A percentile compares a stretch with the other conserved stretches of the same genome.
These are phyloP conservation scores for Mercurialis annua DNA, from an alignment of 345 rosid species.

Conservation along the genomic window DNA sequence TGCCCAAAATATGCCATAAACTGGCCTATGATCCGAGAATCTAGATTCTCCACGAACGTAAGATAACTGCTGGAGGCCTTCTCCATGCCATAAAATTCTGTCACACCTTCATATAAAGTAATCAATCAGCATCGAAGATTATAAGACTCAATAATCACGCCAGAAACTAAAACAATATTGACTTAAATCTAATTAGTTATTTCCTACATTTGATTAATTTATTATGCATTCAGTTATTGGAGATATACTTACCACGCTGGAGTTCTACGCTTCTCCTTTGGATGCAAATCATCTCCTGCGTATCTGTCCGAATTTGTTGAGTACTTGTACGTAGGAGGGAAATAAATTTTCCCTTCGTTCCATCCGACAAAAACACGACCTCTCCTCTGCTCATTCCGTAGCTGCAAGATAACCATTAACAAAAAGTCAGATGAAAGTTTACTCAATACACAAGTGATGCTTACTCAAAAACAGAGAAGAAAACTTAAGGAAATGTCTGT, in stretches of 20 bases:
- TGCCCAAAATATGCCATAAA: slow-evolving; percentile 85
- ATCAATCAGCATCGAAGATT: slow-evolving; percentile 20
- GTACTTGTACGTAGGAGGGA: slow-evolving; percentile 98
- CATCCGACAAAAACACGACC: slow-evolving; percentile 87
- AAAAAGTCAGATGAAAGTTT: slow-evolving; percentile 21
- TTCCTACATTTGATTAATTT: background rate
- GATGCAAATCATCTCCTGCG: slow-evolving; percentile 85
- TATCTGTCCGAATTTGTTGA: slow-evolving; percentile 96
- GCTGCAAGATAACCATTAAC: slow-evolving; percentile 39
- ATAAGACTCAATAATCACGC: background rate
- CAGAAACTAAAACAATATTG: background rate
- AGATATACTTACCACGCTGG: slow-evolving; percentile 80
- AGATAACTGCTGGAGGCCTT: slow-evolving; percentile 84
- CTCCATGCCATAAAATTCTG: slow-evolving; percentile 91
- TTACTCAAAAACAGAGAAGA: slow-evolving; percentile 7
- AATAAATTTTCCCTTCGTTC: slow-evolving; percentile 93
- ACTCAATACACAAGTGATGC: background rate
- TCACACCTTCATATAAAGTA: slow-evolving; percentile 64
- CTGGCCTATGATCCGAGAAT: slow-evolving; percentile 98
- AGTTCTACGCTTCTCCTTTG: slow-evolving; percentile 94
- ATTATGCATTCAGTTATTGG: background rate
- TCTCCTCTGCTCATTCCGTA: slow-evolving; percentile 83
- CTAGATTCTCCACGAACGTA: slow-evolving; percentile 92
- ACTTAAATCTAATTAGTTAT: background rate
- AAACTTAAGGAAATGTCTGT: slow-evolving; percentile 3